Conservation (phyloP, 176 grass and related monocot genomes). For the Rhynchospora pubera region DNA sequence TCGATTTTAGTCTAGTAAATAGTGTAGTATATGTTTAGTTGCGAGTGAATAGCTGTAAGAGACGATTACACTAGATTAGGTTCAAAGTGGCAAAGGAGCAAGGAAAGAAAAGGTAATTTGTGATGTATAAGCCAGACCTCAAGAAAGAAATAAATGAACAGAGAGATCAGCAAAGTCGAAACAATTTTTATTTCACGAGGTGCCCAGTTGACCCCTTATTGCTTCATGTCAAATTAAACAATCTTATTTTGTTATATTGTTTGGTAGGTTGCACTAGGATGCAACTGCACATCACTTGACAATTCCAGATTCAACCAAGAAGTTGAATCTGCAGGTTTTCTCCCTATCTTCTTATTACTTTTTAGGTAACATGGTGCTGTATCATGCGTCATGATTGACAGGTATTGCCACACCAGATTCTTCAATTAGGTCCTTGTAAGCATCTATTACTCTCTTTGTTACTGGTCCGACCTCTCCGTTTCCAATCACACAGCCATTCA, state of each 20-base stretch:
- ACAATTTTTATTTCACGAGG: not conserved
- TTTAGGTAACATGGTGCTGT: not conserved
- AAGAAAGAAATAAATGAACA: not conserved
- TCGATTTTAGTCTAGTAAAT: too few relatives aligned
- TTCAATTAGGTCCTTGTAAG: slow-evolving; percentile 59
- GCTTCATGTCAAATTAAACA: not conserved
- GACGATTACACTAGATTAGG: not conserved
- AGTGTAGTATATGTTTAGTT: too few relatives aligned
- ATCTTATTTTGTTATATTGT: not conserved
- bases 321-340: not conserved
- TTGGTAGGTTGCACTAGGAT: not conserved
- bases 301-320: slow-evolving; percentile 3
- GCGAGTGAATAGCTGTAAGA: not conserved
- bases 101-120: not conserved
- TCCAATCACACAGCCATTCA: slow-evolving; percentile 43
- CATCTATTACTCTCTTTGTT: slow-evolving; percentile 63
- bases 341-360: not conserved
- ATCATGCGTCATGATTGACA: slow-evolving; percentile 24
- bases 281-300: not conserved
- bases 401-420: slow-evolving; percentile 58
- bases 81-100: not conserved
- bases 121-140: not conserved
- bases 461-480: slow-evolving; percentile 55
- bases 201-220: not conserved
- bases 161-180: not conserved